Evolutionary conservation across 768 basidiomycete genomes (phyloP).

Genomic region (Strobilomyces confusus): DNA sequence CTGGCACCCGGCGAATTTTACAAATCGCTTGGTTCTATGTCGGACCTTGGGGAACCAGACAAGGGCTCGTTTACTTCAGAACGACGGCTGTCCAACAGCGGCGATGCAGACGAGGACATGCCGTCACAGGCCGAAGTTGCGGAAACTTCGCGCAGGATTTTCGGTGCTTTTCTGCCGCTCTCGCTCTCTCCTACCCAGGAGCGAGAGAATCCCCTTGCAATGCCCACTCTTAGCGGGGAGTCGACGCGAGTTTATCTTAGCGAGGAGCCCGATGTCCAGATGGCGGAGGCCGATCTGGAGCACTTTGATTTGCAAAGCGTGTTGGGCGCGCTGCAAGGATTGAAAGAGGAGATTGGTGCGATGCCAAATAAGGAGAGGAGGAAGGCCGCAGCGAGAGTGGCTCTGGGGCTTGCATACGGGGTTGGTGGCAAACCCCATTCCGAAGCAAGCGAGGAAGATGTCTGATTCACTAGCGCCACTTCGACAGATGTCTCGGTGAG

Average conservation of each 20-base stretch:
- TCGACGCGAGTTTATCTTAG: conserved; percentile 26
- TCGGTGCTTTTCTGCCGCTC: conserved; percentile 31
- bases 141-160: conserved; percentile 47
- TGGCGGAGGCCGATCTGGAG: conserved; percentile 37
- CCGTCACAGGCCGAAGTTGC: conserved; percentile 48
- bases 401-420: conserved; percentile 70
- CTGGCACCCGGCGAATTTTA: conserved; percentile 35
- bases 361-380: conserved; percentile 61
- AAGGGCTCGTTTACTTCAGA: conserved; percentile 24
- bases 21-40: conserved; percentile 53
- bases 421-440: conserved; percentile 26
- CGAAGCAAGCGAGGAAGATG: conserved; percentile 1
- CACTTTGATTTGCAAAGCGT: conserved; percentile 62
- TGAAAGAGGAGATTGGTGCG: conserved; percentile 71
- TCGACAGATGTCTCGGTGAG: not conserved
- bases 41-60: conserved; percentile 51
- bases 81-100: not conserved
- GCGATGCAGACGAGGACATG: conserved; percentile 29
- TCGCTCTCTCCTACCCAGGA: conserved; percentile 19
- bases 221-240: conserved; percentile 4
- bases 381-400: conserved; percentile 66
- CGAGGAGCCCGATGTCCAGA: conserved; percentile 24
- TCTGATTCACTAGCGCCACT: not conserved
- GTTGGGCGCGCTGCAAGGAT: conserved; percentile 55
- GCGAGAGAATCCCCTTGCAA: not conserved